These are phyloP conservation scores for Aspergillus puulaauensis DNA, from an alignment of 2,329 filamentous ascomycete genomes.

Conservation along the genomic window DNA sequence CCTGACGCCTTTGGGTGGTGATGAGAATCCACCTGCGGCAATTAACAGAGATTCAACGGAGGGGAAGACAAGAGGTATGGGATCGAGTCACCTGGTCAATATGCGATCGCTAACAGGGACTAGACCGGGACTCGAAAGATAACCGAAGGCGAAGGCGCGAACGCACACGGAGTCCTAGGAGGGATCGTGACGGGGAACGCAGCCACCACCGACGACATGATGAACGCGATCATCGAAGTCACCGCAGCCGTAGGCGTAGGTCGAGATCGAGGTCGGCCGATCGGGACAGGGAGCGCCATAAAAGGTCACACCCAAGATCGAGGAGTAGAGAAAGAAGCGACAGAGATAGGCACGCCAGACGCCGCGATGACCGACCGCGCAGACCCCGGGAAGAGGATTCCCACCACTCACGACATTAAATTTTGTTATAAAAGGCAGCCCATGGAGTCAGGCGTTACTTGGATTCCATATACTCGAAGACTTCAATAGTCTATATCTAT, in stretches of 20 bases:
- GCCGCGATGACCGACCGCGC: conserved; percentile 26
- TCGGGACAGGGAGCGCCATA: conserved; percentile 13
- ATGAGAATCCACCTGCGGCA: neutral
- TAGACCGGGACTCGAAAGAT: conserved; percentile 20
- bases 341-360: conserved; percentile 25
- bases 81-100: conserved; percentile 30
- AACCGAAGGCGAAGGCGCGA: conserved; percentile 30
- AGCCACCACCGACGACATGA: conserved; percentile 41
- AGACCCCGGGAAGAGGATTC: conserved; percentile 25
- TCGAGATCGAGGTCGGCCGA: conserved; percentile 30
- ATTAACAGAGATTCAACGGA: neutral
- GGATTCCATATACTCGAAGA: conserved; percentile 12
- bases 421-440: neutral
- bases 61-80: conserved; percentile 23
- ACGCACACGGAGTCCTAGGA: conserved; percentile 33
- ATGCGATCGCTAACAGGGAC: conserved; percentile 19
- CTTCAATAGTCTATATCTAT: conserved; percentile 6
- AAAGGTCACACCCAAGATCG: conserved; percentile 29
- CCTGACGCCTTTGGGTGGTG: conserved; percentile 56
- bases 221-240: conserved; percentile 31
- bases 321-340: conserved; percentile 28
- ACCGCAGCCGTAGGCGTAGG: conserved; percentile 34
- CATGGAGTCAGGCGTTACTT: conserved; percentile 17
- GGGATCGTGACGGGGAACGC: conserved; percentile 39
- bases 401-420: conserved; percentile 27